phyloP scores from a whole-genome alignment of 371 early-diverging fungal species.

The Circinella umbellata region DNA sequence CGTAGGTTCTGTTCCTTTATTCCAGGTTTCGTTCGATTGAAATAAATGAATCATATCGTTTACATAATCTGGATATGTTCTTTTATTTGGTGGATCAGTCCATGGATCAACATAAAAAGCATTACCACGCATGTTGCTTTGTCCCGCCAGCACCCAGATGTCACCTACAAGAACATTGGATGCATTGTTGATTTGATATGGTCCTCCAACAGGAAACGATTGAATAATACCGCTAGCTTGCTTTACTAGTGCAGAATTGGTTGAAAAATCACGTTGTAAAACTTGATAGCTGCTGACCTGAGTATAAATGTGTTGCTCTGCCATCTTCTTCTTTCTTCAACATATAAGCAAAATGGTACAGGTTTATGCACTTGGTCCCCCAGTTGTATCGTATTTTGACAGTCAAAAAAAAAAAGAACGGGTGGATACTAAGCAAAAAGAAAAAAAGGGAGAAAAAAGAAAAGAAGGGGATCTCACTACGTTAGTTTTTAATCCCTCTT shows the following conservation, averaged over 20 bases:
- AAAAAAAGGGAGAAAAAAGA: too few relatives aligned
- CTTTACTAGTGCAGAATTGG: conserved; percentile 23
- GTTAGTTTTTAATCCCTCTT: too few relatives aligned
- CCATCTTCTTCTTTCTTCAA: neutral
- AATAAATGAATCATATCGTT: conserved; percentile 27
- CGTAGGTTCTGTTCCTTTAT: conserved; percentile 31
- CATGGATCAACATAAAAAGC: conserved; percentile 26
- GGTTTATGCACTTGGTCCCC: too few relatives aligned
- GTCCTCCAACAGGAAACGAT: conserved; percentile 34
- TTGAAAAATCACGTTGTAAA: conserved; percentile 34
- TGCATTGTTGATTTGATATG: conserved; percentile 29
- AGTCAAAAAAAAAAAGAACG: too few relatives aligned
- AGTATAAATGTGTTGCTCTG: conserved; percentile 1
- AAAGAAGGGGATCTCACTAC: too few relatives aligned
- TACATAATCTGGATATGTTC: neutral
- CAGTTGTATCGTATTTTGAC: too few relatives aligned
- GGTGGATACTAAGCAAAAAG: too few relatives aligned
- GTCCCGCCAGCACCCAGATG: conserved; percentile 52
- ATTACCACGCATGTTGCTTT: conserved; percentile 56
- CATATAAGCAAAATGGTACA: too few relatives aligned
- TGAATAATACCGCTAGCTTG: conserved; percentile 12
- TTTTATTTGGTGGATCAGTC: neutral
- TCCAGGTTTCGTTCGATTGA: conserved; percentile 40
- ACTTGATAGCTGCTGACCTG: conserved; percentile 33
- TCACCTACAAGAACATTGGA: conserved; percentile 44